These are phyloP conservation scores for Colletotrichum sidae DNA, from an alignment of 2,329 filamentous ascomycete species.

Conservation along the genomic window DNA sequence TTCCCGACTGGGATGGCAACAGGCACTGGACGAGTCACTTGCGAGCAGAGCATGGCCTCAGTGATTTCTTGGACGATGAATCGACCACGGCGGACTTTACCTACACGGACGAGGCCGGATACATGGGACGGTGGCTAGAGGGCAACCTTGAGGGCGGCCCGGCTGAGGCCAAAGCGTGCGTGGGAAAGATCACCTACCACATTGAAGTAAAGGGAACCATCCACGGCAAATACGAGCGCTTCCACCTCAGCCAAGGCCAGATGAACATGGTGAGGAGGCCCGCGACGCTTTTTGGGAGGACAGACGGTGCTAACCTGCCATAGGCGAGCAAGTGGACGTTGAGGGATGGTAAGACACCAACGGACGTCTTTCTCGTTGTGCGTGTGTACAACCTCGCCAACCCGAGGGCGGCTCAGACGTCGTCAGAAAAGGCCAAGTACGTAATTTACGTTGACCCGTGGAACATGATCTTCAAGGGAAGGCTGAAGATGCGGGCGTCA, in stretches of 20 bases:
- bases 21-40: conserved; percentile 6
- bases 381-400: background rate
- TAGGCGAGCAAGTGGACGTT: background rate
- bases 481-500: background rate
- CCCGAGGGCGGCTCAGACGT: background rate
- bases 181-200: background rate
- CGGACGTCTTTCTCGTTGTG: background rate
- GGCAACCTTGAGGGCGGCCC: too few relatives aligned
- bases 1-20: conserved; percentile 2
- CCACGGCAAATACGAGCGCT: background rate
- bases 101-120: background rate
- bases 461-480: background rate
- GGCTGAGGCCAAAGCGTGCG: too few relatives aligned
- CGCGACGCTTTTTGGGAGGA: background rate
- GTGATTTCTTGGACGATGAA: background rate
- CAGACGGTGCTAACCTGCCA: background rate
- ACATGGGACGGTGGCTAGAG: background rate
- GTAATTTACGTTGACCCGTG: background rate
- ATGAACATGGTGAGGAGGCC: background rate
- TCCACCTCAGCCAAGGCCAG: background rate
- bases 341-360: background rate
- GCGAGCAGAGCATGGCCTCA: background rate
- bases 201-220: conserved; percentile 9
- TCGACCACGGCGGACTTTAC: background rate
- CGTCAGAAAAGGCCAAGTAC: background rate